A percentile compares a stretch with the other conserved stretches of the same genome.
Conservation (phyloP, 495 filamentous ascomycete species). For the Durotheca rogersii region DNA sequence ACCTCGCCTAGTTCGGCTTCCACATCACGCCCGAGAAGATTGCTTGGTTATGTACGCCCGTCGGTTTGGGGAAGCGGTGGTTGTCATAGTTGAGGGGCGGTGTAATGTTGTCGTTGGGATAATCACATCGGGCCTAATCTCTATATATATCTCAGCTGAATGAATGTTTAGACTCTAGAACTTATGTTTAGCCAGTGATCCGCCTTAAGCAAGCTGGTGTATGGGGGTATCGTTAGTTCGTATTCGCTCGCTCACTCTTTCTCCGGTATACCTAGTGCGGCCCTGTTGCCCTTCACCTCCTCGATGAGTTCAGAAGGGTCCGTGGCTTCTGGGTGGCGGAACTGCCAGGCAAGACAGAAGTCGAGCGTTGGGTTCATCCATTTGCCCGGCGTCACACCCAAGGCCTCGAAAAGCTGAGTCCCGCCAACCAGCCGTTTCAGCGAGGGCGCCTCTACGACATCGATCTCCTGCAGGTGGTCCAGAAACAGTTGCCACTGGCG, state of each 20-base stretch:
- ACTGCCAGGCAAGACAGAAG: slow-evolving; percentile 77
- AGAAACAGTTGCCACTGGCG: slow-evolving; percentile 56
- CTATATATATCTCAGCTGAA: no score
- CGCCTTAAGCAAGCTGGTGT: slow-evolving; percentile 1
- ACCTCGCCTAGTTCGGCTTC: no score
- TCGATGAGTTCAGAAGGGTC: slow-evolving; percentile 65
- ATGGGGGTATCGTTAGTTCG: slow-evolving; percentile 19
- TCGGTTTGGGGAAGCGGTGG: no score
- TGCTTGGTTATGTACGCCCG: no score
- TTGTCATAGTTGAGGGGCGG: no score
- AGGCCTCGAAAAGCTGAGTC: slow-evolving; percentile 57
- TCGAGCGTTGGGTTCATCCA: slow-evolving; percentile 79
- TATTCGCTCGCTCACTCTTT: slow-evolving; percentile 7
- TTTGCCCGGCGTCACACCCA: slow-evolving; percentile 64
- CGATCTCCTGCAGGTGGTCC: slow-evolving; percentile 52
- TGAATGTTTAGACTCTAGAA: no score
- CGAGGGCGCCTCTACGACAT: slow-evolving; percentile 50
- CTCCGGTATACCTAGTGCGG: slow-evolving; percentile 55
- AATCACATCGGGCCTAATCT: no score
- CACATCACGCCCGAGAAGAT: no score
- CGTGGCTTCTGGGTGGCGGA: slow-evolving; percentile 67
- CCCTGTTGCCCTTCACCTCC: slow-evolving; percentile 55
- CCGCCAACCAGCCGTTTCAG: slow-evolving; percentile 68
- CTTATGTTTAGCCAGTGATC: no score
- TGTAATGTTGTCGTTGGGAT: no score